Percentiles rank a stretch among this genome's conserved stretches.
phyloP scores from a whole-genome alignment of 225 moss, liverwort and hornwort genomes.

The Anthoceros angustus region DNA sequence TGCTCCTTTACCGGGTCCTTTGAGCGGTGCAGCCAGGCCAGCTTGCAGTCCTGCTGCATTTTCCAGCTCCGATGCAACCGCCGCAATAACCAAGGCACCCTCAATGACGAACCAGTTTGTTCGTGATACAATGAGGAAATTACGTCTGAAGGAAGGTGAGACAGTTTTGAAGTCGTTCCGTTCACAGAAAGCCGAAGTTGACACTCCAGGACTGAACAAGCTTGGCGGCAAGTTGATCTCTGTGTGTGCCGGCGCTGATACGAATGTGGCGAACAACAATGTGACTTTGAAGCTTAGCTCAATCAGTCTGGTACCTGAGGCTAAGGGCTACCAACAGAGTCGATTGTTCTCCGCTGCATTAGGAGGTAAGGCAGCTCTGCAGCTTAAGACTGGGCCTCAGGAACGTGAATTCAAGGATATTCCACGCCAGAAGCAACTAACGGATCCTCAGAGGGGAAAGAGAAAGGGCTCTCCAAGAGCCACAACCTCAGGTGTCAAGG shows the following conservation, averaged over 20 bases:
- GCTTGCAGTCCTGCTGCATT: too few species aligned
- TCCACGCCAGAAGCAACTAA: background rate
- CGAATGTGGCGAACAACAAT: background rate
- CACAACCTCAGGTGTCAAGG: background rate
- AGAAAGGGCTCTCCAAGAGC: background rate
- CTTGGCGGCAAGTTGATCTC: background rate
- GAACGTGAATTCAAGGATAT: too few species aligned
- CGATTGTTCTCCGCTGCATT: background rate
- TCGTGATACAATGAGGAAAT: too few species aligned
- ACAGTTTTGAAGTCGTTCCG: too few species aligned
- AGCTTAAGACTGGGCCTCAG: background rate
- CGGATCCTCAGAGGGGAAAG: background rate
- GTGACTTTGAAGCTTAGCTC: background rate
- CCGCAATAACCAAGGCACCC: too few species aligned
- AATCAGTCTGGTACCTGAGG: background rate
- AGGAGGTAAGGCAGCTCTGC: background rate
- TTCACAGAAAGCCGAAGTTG: background rate
- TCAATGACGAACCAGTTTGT: too few species aligned
- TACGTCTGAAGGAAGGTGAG: too few species aligned
- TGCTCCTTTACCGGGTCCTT: too few species aligned
- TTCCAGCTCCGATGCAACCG: too few species aligned
- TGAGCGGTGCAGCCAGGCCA: too few species aligned
- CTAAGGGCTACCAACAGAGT: background rate
- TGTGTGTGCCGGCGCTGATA: background rate
- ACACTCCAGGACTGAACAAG: background rate